A percentile compares a stretch with the other conserved stretches of the same genome.
phyloP scores from a whole-genome alignment of 2,329 filamentous ascomycete species.

The Fonsecaea pugnacius region DNA sequence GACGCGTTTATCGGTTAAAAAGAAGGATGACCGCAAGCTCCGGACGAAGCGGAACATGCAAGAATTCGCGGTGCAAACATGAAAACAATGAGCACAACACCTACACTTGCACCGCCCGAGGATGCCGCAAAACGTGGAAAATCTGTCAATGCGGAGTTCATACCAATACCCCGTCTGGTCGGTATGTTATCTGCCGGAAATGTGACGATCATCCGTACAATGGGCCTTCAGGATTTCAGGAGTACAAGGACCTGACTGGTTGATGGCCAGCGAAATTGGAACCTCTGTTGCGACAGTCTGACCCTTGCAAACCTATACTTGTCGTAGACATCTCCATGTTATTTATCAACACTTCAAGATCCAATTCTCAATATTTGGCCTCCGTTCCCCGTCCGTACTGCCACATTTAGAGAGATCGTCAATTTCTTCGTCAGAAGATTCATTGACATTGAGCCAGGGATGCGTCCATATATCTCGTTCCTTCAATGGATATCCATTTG shows the following conservation, averaged over 20 bases:
- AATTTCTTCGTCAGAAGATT: too few species aligned
- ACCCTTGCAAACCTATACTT: background rate
- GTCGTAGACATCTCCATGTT: background rate
- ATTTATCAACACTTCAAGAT: background rate
- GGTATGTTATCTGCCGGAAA: background rate
- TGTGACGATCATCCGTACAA: background rate
- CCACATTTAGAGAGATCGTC: background rate
- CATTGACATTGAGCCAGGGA: too few species aligned
- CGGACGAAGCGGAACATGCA: background rate
- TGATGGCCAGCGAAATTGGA: background rate
- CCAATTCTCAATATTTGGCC: background rate
- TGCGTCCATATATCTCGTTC: too few species aligned
- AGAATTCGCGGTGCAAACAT: background rate
- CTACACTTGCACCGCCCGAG: background rate
- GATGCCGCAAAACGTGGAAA: background rate
- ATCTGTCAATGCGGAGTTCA: background rate
- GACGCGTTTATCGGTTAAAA: too few species aligned
- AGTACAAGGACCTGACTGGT: background rate
- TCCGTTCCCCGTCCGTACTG: background rate
- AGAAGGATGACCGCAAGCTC: too few species aligned
- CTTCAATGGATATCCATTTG: too few species aligned
- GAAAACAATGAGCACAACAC: background rate
- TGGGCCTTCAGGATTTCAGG: background rate
- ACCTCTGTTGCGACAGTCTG: background rate
- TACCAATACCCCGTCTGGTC: background rate